Evolutionary conservation across 805 yeast genomes (phyloP).

Genomic region (Cyberlindnera amylophila): DNA sequence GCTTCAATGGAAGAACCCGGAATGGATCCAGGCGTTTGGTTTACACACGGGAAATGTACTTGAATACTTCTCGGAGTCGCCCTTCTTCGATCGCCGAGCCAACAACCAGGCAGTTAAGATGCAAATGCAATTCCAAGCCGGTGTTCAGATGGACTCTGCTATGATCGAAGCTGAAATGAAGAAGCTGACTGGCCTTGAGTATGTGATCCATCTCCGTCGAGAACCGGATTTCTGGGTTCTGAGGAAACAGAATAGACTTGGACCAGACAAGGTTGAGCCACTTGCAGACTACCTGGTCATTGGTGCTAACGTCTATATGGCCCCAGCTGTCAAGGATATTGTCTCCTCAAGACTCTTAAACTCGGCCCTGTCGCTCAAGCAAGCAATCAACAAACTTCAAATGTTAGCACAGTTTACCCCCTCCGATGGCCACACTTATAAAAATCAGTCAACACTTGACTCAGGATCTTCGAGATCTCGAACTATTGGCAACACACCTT

Average conservation of each 20-base stretch:
- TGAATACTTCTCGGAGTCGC: slow-evolving; percentile 90
- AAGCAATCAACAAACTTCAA: slow-evolving; percentile 45
- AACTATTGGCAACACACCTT: slow-evolving; percentile 26
- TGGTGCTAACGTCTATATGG: slow-evolving; percentile 90
- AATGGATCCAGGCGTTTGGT: slow-evolving; percentile 90
- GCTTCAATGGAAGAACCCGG: slow-evolving; percentile 95
- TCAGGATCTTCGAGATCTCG: slow-evolving; percentile 20
- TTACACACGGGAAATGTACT: slow-evolving; percentile 84
- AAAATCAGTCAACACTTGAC: slow-evolving; percentile 15
- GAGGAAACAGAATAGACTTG: slow-evolving; percentile 68
- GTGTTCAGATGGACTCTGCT: slow-evolving; percentile 31
- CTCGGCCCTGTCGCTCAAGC: slow-evolving; percentile 34
- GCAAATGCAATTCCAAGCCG: slow-evolving; percentile 84
- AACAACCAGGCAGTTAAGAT: slow-evolving; percentile 92
- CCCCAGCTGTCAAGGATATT: slow-evolving; percentile 73
- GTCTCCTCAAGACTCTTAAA: slow-evolving; percentile 59
- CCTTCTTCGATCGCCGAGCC: slow-evolving; percentile 90
- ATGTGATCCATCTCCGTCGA: slow-evolving; percentile 63
- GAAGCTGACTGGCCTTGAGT: slow-evolving; percentile 85
- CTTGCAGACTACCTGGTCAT: slow-evolving; percentile 81
- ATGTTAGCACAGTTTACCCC: slow-evolving; percentile 54
- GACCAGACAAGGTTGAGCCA: slow-evolving; percentile 47
- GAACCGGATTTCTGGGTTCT: slow-evolving; percentile 95
- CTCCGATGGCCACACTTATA: slow-evolving; percentile 54
- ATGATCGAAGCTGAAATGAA: slow-evolving; percentile 53